phyloP scores from a whole-genome alignment of 768 basidiomycete species.

The Termitomyces sp. region DNA sequence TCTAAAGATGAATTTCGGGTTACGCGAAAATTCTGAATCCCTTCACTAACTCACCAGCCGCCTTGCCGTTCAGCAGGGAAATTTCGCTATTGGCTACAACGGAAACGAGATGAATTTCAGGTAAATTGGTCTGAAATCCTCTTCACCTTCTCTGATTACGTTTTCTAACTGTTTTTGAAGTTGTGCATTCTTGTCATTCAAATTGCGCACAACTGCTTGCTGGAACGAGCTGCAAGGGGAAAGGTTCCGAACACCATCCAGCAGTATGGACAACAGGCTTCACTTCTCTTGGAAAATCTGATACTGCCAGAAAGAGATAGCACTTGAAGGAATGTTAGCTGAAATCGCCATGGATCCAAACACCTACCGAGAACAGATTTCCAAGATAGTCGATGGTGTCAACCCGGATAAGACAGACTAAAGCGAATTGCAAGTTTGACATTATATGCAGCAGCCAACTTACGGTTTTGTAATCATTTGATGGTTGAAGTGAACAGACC shows the following conservation, averaged over 20 bases:
- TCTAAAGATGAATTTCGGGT: conserved; percentile 33
- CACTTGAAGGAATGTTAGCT: conserved; percentile 33
- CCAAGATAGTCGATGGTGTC: conserved; percentile 67
- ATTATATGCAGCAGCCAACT: conserved; percentile 31
- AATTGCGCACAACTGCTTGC: conserved; percentile 73
- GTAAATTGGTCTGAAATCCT: neutral
- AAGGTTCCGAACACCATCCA: neutral
- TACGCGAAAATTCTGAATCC: neutral
- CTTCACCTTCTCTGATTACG: conserved; percentile 77
- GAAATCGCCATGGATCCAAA: neutral
- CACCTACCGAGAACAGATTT: conserved; percentile 73
- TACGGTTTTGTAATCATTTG: conserved; percentile 90
- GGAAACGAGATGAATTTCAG: neutral
- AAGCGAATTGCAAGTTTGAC: conserved; percentile 1
- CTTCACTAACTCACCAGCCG: conserved; percentile 39
- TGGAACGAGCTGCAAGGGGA: conserved; percentile 60
- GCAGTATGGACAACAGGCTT: conserved; percentile 6
- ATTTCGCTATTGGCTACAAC: conserved; percentile 72
- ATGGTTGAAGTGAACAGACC: conserved; percentile 80
- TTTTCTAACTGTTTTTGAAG: conserved; percentile 83
- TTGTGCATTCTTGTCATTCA: conserved; percentile 80
- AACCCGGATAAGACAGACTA: conserved; percentile 85
- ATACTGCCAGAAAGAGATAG: conserved; percentile 89
- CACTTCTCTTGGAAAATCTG: conserved; percentile 85
- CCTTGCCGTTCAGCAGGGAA: conserved; percentile 62